Evolutionary conservation across 2,329 filamentous ascomycete species (phyloP), one percentile per base, ranked within the genome.

Genomic region (Knufia fluminis): DNA sequence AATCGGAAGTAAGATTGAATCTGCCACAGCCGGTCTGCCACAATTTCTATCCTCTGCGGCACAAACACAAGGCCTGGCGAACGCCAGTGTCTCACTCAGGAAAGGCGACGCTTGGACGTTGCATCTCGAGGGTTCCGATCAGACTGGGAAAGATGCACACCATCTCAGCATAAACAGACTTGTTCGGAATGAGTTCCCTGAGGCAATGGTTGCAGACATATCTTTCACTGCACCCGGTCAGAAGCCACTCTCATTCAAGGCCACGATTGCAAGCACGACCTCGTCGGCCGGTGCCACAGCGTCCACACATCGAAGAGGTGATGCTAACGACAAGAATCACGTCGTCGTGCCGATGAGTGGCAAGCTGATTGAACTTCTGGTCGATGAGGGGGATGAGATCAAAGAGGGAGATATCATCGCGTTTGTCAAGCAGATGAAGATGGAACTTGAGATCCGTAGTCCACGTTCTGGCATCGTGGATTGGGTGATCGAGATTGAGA

Each of bases 351-450:
- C 78, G 0, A 72, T 83, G 12, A 71, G 75, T 0, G 80, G 79
- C 0, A 79, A 76, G 51, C 55, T 83, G 22, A 72, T 82, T 1
- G 79, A 83, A 59, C 64, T 83, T 1, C 57, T 77, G 2, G 76
- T 82, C 0, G 69, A 75, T 4, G 69, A 71, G 3, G 76, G 75
- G 0, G 74, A 79, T 51, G 55, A 51, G 4, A 64, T 79, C 0
- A 61, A 60, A 17, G 66, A 73, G 52, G 76, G 77, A 1, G 72
- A 81, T 33, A 64, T 75, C 0, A 66, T 83, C 55, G 75, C 68
- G 6, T 77, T 83, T 16, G 72, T 83, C 17, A 76, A 77, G 62
- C 79, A 83, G 62, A 82, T 82, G 78, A 83, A 83, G 63, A 83
- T 83, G 79, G 80, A 83, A 55, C 62, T 83, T n/a, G 80, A 83